Conservation (phyloP, 2,329 filamentous ascomycete genomes). For the Corynespora cassiicola region DNA sequence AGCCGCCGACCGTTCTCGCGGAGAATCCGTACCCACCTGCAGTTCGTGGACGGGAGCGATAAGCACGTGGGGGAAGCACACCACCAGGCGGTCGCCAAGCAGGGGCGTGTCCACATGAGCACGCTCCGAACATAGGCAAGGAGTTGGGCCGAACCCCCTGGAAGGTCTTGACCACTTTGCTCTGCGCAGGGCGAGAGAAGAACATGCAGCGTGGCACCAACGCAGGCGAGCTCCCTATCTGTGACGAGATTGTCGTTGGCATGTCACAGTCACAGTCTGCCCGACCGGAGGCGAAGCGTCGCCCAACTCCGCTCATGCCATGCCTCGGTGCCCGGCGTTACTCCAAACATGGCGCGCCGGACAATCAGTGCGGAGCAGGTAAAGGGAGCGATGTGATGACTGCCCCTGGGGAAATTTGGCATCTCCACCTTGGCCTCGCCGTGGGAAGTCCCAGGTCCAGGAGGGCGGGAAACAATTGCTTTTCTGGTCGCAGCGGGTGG, state of each 20-base stretch:
- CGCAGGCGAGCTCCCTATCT: not conserved
- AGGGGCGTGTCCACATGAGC: conserved; percentile 40
- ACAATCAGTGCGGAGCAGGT: conserved; percentile 6
- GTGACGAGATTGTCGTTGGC: not conserved
- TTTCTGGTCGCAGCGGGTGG: conserved; percentile 8
- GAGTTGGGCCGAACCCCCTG: conserved; percentile 14
- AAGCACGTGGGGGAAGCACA: conserved; percentile 43
- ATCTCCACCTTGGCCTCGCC: conserved; percentile 1
- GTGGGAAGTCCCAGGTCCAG: conserved; percentile 17
- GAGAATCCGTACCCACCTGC: conserved; percentile 22
- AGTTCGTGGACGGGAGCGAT: conserved; percentile 34
- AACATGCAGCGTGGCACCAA: not conserved
- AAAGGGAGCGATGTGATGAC: conserved; percentile 3
- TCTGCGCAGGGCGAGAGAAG: conserved; percentile 1
- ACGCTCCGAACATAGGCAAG: conserved; percentile 22
- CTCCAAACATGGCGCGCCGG: no score
- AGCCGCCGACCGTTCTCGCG: no score
- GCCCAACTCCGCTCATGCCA: not conserved
- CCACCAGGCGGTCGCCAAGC: conserved; percentile 28
- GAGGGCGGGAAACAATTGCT: conserved; percentile 18
- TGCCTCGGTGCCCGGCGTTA: not conserved
- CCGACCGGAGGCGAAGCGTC: no score
- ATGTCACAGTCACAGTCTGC: conserved; percentile 3
- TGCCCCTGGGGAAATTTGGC: conserved; percentile 7
- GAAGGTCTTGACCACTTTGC: conserved; percentile 5